Base-by-base conservation (phyloP, 495 filamentous ascomycete genomes). In the Choiromyces venosus region DNA sequence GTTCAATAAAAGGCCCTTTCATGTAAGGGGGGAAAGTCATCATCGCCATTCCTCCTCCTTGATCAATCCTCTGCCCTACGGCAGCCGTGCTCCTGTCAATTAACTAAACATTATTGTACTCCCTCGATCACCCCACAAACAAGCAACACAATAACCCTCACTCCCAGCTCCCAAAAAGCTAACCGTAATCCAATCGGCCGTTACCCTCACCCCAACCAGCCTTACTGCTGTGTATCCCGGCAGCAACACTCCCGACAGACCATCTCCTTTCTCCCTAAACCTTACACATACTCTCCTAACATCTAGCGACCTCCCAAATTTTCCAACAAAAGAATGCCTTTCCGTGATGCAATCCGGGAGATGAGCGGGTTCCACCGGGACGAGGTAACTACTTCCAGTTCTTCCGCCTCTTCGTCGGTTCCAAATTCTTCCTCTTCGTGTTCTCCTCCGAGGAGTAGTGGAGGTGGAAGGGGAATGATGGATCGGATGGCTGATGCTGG, bases 311-410 rank as follows among this genome's bases (percentile, higher is more conserved):
- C 12, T 33, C 25, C 52, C 52, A 61, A 33, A n/a, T 29, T 29
- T 12, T 29, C 52, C 25, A 61, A 33, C 25, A 33, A 18, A 33
- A 75, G 72, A 74, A 79, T 79, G 78, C 67, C 78, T 46, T 69
- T 82, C 67, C 76, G 71, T 12, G 77, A 80, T 68, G 71, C 70
- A 42, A 77, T 81, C 72, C 73, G 78, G 67, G 79, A 73, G 65
- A 77, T 77, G 40, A 72, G 74, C 14, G 75, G 74, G 39, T 77
- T 77, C 70, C 37, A 77, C 29, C 52, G 74, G 66, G 74, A 77
- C 56, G 74, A 77, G 74, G 75, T 77, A 77, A 77, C 42, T 33
- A 67, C 70, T 37, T 29, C 10, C n/a, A 56, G 42, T 65, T 33
- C 66, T 33, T 44, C 16, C 29, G 18, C 37, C 65, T 6, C 10